Base-by-base conservation (phyloP, 192 early-diverging fungal genomes). In the Coemansia erecta region DNA sequence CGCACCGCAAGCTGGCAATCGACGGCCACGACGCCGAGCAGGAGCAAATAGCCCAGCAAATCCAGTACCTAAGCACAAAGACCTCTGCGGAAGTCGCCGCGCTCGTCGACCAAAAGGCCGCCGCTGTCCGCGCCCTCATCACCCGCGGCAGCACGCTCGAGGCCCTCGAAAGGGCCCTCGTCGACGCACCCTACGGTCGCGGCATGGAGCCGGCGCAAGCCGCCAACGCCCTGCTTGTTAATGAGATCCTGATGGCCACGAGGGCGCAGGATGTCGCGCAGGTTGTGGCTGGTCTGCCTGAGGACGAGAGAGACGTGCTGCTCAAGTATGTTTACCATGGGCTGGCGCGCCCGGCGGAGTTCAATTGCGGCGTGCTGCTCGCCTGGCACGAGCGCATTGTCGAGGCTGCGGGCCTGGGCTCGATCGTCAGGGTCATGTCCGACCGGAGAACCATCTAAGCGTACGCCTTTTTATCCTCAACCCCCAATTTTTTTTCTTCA, bases 361-460 rank as follows among this genome's bases (percentile, higher is more conserved):
- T 84, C 60, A 94, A 93, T 61, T 89, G 92, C 48, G 86, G 86
- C 13, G 82, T 92, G 49, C 64, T 98, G 58, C 77, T 98, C 58
- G 81, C 82, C 58, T 98, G 94, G 94, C 96, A 98, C 62, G 94
- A 98, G 60, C 93, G 95, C 80, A 90, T 95, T n/a, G 86, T 87
- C 21, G 92, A 96, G 73, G 85, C 87, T 48, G 90, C 87, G 44
- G 95, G 95, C 19, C 80, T 92, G 40, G 94, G 94, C 15, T 85
- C 85, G 24, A 92, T 98, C 64, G 89, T 96, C 37, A 87, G 95
- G 40, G 92, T 93, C n/a, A 84, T 96, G 77, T 89, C 92, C 5
- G 94, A 95, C 72, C 82, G 90, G 74, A 83, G 83, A 67, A 85
- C 86, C 43, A 82, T 94, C 17, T 87, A 63, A 68, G 19, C 15